These are phyloP conservation scores for Hypoxylon cercidicola DNA, from an alignment of 495 filamentous ascomycete species.

Conservation along the genomic window DNA sequence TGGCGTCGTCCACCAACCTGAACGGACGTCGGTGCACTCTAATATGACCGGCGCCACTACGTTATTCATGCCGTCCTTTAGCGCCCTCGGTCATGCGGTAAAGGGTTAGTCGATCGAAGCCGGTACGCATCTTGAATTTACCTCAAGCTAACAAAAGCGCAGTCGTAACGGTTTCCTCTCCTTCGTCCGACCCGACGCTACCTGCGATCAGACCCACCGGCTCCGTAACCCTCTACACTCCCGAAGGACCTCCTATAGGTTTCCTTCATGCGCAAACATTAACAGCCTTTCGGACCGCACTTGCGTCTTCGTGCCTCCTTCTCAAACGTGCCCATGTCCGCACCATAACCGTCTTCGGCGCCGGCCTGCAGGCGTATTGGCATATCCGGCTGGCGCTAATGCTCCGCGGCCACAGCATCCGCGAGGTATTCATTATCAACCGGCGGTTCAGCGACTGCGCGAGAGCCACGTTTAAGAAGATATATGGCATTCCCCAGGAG, in stretches of 20 bases:
- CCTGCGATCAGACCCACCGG: constrained; percentile 74
- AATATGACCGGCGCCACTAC: constrained; percentile 78
- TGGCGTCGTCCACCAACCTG: constrained; percentile 73
- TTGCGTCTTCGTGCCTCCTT: constrained; percentile 80
- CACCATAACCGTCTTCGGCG: constrained; percentile 86
- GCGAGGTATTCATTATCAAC: constrained; percentile 82
- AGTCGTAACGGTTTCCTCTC: constrained; percentile 54
- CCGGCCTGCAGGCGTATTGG: constrained; percentile 92
- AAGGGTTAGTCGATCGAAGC: constrained; percentile 52
- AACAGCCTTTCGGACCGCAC: constrained; percentile 92
- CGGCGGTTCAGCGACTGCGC: constrained; percentile 67
- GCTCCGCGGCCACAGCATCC: constrained; percentile 75
- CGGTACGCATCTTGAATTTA: constrained; percentile 6
- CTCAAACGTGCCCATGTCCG: constrained; percentile 73
- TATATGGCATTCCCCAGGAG: constrained; percentile 63
- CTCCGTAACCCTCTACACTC: constrained; percentile 75
- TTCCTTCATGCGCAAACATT: constrained; percentile 86
- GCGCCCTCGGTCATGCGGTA: constrained; percentile 56
- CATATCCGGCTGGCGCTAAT: constrained; percentile 85
- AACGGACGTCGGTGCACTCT: constrained; percentile 73
- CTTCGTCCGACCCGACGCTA: constrained; percentile 30
- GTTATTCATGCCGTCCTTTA: constrained; percentile 88
- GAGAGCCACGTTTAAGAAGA: constrained; percentile 62
- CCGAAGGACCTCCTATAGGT: constrained; percentile 74
- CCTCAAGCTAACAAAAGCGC: constrained; percentile 15